Evolutionary conservation across 108 stramenopile genomes (phyloP), one percentile per base, ranked within the genome.

Genomic region (Conticribra guillardii): DNA sequence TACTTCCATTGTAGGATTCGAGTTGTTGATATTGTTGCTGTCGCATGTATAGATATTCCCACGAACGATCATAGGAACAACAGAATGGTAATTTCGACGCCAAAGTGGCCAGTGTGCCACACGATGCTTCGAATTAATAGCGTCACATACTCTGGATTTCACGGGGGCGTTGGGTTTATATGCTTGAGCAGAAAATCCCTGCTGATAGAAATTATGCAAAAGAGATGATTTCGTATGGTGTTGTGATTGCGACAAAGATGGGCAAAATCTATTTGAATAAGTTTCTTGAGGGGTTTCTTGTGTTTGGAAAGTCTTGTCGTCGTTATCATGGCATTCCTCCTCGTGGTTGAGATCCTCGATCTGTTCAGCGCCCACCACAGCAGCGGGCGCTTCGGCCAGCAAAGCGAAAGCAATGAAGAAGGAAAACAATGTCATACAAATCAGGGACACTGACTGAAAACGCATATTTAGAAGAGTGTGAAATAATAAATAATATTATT

Each of bases 151-250:
- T 8, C 21, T 54, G 1, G 52, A 54, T 24, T 84, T 80, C 8
- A 75, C 7, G 15, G 85, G 81, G n/a, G 74, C 82, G 67, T 78
- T 60, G 0, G 88, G 82, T 66, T 77, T 82, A 64, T 86, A 89
- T 17, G 88, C 84, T 51, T 89, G 88, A n/a, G 88, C 85, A 29
- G 67, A 49, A 9, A 31, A 45, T 1, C 67, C 67, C 0, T 11
- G 34, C 26, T 54, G 23, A 22, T 68, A 68, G 47, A 31, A 68
- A 23, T 44, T 26, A 29, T 58, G 59, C 2, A 60, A 18, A 9
- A 5, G 37, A 5, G 37, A 11, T 41, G 37, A 41, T 41, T 41
- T 11, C 8, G 5, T 11, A 11, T 9, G 37, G 37, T 41, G 37
- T 41, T 41, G 37, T 5, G 37, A 41, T 11, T 41, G 37, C 37